Evolutionary conservation across 2,329 filamentous ascomycete species (phyloP), one percentile per base, ranked within the genome.

Genomic region (Rhinocladiella mackenziei): DNA sequence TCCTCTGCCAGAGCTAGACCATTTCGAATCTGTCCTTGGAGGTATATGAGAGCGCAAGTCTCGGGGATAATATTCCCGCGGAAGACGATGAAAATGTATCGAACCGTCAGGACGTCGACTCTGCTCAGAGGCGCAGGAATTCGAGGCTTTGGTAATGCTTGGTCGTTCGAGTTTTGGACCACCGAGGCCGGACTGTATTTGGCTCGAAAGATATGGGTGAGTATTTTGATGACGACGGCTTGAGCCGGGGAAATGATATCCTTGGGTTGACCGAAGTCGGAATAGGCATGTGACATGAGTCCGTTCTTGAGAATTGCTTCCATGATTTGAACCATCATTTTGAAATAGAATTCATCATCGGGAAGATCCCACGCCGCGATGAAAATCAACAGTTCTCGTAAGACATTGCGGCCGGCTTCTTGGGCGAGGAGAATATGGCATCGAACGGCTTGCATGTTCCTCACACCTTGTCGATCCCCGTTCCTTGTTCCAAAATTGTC

Each of bases 351-450:
- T 50, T 94, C 89, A 48, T 91, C 84, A 62, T 97, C 89, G 29
- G 88, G 84, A 58, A 96, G 82, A 61, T 96, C 91, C 91, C 91
- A 97, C 6, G 94, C 89, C 4, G 91, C 91, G 51, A 96, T 94
- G 63, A 96, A 96, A 46, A 97, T 94, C 31, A 97, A 74, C 59
- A 97, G 78, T 64, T 97, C 91, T 43, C 91, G 77, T 1, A 97
- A 73, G 3, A 97, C 72, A 60, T 94, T 95, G 56, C 89, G 83
- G 2, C 91, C 91, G 51, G 88, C 94, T 60, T 95, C 89, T 48
- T 94, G 80, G 0, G 89, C 89, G 30, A 97, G 72, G 37, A 97
- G 78, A 60, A 96, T 85, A 60, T 94, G 86, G 59, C 89, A 96
- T 15, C 91, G 76, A 1, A 91, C 87, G 50, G 89, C 87, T 64